Evolutionary conservation across 306 rosid genomes (phyloP).

Genomic region (Acmispon strigosus): DNA sequence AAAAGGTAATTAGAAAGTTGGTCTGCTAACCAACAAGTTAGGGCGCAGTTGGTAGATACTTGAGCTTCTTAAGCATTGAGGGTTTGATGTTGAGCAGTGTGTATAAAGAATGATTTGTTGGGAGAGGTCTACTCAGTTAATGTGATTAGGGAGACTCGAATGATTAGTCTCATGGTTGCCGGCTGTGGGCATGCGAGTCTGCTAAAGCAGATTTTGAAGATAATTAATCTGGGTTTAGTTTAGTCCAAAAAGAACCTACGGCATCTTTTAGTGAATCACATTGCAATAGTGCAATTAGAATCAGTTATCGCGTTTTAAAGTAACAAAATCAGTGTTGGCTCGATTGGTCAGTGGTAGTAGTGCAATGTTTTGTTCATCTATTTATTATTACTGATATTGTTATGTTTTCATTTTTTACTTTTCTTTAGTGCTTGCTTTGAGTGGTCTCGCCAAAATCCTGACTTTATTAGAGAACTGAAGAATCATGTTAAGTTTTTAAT

Average conservation of each 20-base stretch:
- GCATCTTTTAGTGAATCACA: slow-evolving; percentile 9
- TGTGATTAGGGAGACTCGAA: too few relatives aligned
- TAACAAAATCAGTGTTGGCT: background rate
- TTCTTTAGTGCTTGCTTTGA: background rate
- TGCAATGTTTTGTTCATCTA: background rate
- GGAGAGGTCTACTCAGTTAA: too few relatives aligned
- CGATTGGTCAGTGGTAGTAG: slow-evolving; percentile 3
- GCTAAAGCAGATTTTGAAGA: too few relatives aligned
- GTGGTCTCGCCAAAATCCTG: slow-evolving; percentile 5
- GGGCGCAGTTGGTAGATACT: too few relatives aligned
- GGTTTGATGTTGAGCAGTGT: too few relatives aligned
- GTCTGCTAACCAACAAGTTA: background rate
- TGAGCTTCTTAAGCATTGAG: too few relatives aligned
- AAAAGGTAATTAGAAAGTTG: background rate
- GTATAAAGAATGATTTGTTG: too few relatives aligned
- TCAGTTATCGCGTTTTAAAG: slow-evolving; percentile 22
- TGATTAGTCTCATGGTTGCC: too few relatives aligned
- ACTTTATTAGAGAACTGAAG: background rate
- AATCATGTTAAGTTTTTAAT: background rate
- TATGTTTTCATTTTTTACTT: background rate
- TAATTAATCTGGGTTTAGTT: background rate
- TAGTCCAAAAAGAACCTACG: background rate
- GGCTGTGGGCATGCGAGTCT: too few relatives aligned
- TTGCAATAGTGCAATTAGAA: slow-evolving; percentile 6
- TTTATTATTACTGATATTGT: too few relatives aligned